Conservation (phyloP, 768 basidiomycete genomes). For the Lactifluus subvellereus region DNA sequence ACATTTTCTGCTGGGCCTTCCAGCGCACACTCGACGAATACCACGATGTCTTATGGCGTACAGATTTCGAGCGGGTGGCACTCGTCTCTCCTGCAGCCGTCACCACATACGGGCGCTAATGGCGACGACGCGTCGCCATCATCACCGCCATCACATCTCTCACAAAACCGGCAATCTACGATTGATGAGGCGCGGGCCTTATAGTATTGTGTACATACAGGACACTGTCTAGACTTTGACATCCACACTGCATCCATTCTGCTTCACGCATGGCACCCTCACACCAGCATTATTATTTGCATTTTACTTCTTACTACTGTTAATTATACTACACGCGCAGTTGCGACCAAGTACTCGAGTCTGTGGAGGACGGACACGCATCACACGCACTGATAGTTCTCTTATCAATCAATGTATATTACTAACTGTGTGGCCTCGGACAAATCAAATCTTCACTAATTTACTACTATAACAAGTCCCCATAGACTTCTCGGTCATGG, state of each 20-base stretch:
- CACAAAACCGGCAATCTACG: constrained; percentile 9
- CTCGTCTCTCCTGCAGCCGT: constrained; percentile 2
- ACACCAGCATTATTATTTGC: constrained; percentile 14
- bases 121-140: neutral
- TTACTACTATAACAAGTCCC: neutral
- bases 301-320: constrained; percentile 5
- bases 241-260: constrained; percentile 4
- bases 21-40: constrained; percentile 19
- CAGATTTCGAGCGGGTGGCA: constrained; percentile 20
- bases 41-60: constrained; percentile 21
- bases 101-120: constrained; percentile 5
- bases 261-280: neutral
- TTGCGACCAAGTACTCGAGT: neutral
- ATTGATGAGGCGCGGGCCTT: constrained; percentile 8
- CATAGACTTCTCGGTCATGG: neutral
- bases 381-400: constrained; percentile 11
- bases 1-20: constrained; percentile 19
- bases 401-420: constrained; percentile 19
- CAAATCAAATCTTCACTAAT: neutral
- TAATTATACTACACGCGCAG: neutral
- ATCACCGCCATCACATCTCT: neutral
- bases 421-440: neutral
- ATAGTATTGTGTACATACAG: neutral
- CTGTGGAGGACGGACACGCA: neutral
- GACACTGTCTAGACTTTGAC: neutral